Evolutionary conservation across 352 stramenopile species (phyloP), one percentile per base, ranked within the genome.

Genomic region (Elongisporangium prolatum): DNA sequence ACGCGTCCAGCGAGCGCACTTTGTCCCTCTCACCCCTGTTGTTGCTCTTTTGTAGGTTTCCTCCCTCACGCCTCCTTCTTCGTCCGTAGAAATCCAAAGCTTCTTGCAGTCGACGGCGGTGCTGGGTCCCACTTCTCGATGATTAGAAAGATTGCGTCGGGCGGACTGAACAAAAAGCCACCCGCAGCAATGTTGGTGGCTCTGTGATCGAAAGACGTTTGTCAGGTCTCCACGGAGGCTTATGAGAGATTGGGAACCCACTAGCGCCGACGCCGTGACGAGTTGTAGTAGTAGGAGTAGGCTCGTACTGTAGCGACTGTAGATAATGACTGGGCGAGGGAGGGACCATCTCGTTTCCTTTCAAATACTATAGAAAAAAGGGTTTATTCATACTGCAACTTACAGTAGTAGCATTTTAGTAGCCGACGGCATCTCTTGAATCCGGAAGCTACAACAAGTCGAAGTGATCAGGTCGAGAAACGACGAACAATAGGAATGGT

Each of bases 121-220:
- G 62, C 53, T 63, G 37, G 53, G 75, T 56, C 25, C 20, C 22
- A 40, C 21, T 85, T 89, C 83, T 92, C 72, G 56, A 86, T 88
- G 83, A 92, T 78, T 80, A 92, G 72, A 92, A 81, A 25, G 54
- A 86, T 69, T 87, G 83, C 83, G 83, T 92, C 83, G 83, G 83
- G 80, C 83, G 83, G 83, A 88, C 83, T 92, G 80, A 92, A 80
- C 74, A 80, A 86, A 89, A 75, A 67, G 65, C 67, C 65, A 80
- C 72, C 77, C 79, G 79, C 81, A 87, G 81, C 67, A 88, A 91
- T 87, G 81, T 88, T 86, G 75, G 78, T 64, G 50, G 61, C 61
- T 80, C 72, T 67, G 77, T 91, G 81, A 88, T 76, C 71, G 79
- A 88, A 72, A 91, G 79, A 89, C 78, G 79, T 87, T 59, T 71